Conservation (phyloP, 208 protist genomes). For the Wallacemonas sp. region DNA sequence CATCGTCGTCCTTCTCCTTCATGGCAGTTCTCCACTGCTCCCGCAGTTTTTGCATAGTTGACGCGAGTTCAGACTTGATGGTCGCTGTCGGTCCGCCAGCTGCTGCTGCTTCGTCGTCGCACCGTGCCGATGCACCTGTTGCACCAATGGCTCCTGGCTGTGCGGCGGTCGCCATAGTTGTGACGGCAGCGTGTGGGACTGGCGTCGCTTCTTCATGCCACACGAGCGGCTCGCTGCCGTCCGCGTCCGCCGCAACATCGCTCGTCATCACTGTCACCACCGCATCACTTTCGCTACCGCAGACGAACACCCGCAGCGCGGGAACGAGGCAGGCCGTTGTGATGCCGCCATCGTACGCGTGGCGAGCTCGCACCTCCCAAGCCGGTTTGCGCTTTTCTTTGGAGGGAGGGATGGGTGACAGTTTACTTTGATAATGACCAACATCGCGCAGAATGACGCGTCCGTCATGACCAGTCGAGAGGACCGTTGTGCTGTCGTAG, state of each 20-base stretch:
- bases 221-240: no score
- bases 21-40: conserved; percentile 16
- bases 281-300: conserved; percentile 18
- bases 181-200: no score
- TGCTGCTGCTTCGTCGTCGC: no score
- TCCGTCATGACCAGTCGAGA: conserved; percentile 70
- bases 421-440: conserved; percentile 54
- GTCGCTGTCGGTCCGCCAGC: no score
- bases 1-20: conserved; percentile 36
- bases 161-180: no score
- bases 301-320: conserved; percentile 21
- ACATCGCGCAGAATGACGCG: conserved; percentile 65
- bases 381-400: conserved; percentile 75
- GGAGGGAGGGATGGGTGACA: conserved; percentile 71
- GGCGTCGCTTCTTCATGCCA: no score
- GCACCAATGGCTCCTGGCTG: no score
- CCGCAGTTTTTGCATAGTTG: not conserved
- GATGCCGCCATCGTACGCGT: conserved; percentile 53
- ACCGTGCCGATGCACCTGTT: no score
- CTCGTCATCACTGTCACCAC: conserved; percentile 21
- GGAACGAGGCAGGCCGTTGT: conserved; percentile 27
- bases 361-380: conserved; percentile 35
- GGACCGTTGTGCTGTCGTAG: conserved; percentile 26
- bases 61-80: not conserved
- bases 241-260: no score